Base-by-base conservation (phyloP, 208 protist species). In the Trichomonas tenax region DNA sequence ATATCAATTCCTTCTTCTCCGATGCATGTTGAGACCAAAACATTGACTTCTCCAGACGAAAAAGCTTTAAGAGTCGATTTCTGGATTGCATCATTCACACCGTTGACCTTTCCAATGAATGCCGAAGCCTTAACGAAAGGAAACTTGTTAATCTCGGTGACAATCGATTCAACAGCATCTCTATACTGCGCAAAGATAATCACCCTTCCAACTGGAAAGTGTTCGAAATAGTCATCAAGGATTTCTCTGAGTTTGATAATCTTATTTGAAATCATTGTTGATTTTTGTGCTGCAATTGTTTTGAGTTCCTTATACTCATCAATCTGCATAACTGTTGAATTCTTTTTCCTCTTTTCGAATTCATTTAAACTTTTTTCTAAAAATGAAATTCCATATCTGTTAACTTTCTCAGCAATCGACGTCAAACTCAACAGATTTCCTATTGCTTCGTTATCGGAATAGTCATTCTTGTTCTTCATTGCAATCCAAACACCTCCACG, bases 1-100 rank as follows among this genome's bases (percentile, higher is more conserved):
- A 97, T 97, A 93, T 97, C 97, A 31, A 97, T 95, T 10, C 97
- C 97, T 95, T 97, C 97, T 96, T 97, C 97, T 72, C 96, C 97
- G n/a, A 97, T 96, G 1, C 34, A 97, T 40, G 97, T 97, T 23
- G 96, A 44, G 14, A 97, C 97, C 15, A 97, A 96, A 21, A 96
- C 84, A 96, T 97, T 97, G 95, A 48, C 84, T 51, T 63, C 23
- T 40, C 97, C 97, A 14, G 17, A 1, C 45, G 44, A 45, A 89
- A 97, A 97, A 49, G 41, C 3, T 3, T 44, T 14, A 14, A 97
- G 15, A 46, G 96, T 51, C 58, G 63, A 34, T n/a, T 46, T 34
- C 44, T 89, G 82, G 15, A 40, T 89, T 21, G 82, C 17, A 38
- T 89, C 82, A n/a, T 45, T 34, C 14, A 89, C 14, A 48, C 82